phyloP scores from a whole-genome alignment of 306 rosid genomes.

The Gynostemma pentaphyllum region DNA sequence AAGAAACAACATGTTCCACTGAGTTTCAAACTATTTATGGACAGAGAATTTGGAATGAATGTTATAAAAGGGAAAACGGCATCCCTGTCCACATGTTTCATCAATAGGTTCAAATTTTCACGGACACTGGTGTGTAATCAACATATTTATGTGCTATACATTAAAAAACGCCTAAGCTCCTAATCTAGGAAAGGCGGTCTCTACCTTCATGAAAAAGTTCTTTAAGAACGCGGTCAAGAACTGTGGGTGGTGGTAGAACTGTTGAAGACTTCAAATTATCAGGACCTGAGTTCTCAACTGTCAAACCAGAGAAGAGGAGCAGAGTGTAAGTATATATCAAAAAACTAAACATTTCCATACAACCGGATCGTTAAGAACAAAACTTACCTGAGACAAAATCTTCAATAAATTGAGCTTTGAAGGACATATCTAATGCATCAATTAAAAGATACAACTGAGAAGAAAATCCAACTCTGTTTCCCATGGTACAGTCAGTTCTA shows the following conservation, averaged over 20 bases:
- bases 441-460: constrained; percentile 60
- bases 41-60: not conserved
- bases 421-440: constrained; percentile 74
- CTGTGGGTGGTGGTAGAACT: constrained; percentile 80
- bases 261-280: constrained; percentile 60
- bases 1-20: not conserved
- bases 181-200: not conserved
- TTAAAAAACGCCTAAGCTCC: constrained; percentile 10
- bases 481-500: constrained; percentile 56
- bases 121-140: not conserved
- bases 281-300: constrained; percentile 71
- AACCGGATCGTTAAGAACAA: constrained; percentile 6
- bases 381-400: constrained; percentile 89
- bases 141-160: not conserved
- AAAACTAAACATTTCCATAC: not conserved
- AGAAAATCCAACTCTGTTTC: constrained; percentile 66
- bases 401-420: constrained; percentile 81
- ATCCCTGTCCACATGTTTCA: not conserved
- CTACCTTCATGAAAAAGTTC: constrained; percentile 85
- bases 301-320: constrained; percentile 21
- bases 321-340: constrained; percentile 1
- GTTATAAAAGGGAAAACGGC: not conserved
- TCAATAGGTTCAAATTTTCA: constrained; percentile 3
- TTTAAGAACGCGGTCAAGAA: constrained; percentile 79
- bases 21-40: not conserved